Conservation (phyloP, 441 rosid genomes). For the Omphalea diandra region DNA sequence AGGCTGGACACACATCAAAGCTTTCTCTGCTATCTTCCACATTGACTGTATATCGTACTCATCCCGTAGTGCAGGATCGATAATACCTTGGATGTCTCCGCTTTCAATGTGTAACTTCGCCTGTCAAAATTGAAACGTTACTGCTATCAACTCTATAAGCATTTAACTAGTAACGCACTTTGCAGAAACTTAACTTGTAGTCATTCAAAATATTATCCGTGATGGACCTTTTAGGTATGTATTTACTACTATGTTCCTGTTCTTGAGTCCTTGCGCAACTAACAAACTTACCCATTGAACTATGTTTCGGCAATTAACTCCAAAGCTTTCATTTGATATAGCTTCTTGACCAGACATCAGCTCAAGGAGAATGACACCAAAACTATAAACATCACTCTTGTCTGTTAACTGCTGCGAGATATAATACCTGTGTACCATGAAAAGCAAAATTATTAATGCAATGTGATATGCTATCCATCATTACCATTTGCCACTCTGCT, state of each 20-base stretch:
- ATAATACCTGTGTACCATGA: conserved; percentile 63
- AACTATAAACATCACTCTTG: conserved; percentile 93
- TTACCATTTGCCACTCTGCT: background rate
- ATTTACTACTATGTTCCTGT: background rate
- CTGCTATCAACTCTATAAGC: background rate
- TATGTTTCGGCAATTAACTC: conserved; percentile 85
- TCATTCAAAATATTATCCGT: background rate
- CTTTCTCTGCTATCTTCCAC: conserved; percentile 99
- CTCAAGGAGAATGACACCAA: conserved; percentile 96
- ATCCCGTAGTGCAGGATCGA: conserved; percentile 57
- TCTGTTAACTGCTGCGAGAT: conserved; percentile 92
- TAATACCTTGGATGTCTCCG: conserved; percentile 87
- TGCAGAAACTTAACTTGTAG: background rate
- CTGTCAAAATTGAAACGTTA: conserved; percentile 30
- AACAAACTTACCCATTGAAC: conserved; percentile 86
- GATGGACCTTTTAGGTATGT: background rate
- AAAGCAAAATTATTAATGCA: conserved; percentile 8
- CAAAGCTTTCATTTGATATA: conserved; percentile 87
- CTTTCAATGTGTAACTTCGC: conserved; percentile 89
- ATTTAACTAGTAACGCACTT: background rate
- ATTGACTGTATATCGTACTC: conserved; percentile 91
- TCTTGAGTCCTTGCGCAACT: background rate
- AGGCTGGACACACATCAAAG: conserved; percentile 82
- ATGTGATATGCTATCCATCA: background rate
- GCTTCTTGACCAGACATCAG: conserved; percentile 96